Evolutionary conservation across 176 grass and related monocot species (phyloP).

Genomic region (Phoenix roebelenii): DNA sequence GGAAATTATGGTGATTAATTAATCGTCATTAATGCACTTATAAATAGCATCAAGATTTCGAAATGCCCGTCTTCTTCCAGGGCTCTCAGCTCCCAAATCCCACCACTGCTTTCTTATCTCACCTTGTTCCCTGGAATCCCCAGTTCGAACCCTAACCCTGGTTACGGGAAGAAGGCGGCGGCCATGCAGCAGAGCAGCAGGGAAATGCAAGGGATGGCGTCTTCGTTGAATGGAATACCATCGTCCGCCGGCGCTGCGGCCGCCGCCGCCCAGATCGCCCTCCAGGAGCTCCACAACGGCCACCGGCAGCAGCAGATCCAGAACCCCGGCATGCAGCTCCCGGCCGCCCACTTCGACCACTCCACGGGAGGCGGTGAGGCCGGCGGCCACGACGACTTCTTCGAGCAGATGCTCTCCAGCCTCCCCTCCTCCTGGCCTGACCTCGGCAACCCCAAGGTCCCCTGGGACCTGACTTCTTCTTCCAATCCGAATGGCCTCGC

Average conservation of each 20-base stretch:
- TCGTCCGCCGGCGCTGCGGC: background rate
- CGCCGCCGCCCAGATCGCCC: conserved; percentile 32
- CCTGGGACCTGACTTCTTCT: conserved; percentile 36
- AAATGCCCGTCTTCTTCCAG: too few relatives aligned
- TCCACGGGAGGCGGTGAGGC: conserved; percentile 18
- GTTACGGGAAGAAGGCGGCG: background rate
- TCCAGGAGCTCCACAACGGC: conserved; percentile 15
- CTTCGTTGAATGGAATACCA: too few relatives aligned
- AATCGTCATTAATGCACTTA: too few relatives aligned
- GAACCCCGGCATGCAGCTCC: background rate
- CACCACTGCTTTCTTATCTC: too few relatives aligned
- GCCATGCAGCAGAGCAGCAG: conserved; percentile 43
- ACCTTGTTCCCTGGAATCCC: too few relatives aligned
- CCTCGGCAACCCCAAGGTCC: conserved; percentile 44
- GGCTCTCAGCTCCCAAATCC: too few relatives aligned
- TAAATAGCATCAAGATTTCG: too few relatives aligned
- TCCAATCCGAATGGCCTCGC: background rate
- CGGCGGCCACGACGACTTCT: conserved; percentile 63
- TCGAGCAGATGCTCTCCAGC: conserved; percentile 83
- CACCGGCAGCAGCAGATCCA: conserved; percentile 16
- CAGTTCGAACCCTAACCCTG: conserved; percentile 14
- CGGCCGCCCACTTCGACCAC: conserved; percentile 7
- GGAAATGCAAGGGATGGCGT: conserved; percentile 54
- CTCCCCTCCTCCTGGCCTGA: conserved; percentile 68
- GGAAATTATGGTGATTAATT: too few relatives aligned